A percentile compares a stretch with the other conserved stretches of the same genome.
phyloP scores from a whole-genome alignment of 2,329 filamentous ascomycete genomes.

The Tolypocladium nubicola region DNA sequence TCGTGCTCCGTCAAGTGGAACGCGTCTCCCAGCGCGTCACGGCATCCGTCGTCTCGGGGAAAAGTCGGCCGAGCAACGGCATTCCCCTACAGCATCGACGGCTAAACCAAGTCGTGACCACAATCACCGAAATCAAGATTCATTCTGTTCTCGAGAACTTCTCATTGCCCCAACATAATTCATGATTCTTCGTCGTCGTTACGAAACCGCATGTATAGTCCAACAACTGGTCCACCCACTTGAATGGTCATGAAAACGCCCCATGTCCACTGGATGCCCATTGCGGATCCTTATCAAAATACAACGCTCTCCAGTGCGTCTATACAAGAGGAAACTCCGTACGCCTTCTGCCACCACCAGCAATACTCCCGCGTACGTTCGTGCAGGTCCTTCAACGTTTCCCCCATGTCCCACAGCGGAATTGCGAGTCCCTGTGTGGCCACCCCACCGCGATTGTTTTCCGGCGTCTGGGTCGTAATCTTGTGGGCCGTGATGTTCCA shows the following conservation, averaged over 20 bases:
- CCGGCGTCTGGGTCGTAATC: conserved; percentile 28
- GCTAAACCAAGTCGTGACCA: too few species aligned
- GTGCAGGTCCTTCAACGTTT: conserved; percentile 19
- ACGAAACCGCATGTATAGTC: not conserved
- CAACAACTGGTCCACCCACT: not conserved
- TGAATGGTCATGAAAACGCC: not conserved
- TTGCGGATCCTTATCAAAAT: conserved; percentile 10
- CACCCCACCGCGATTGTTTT: conserved; percentile 16
- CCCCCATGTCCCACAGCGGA: conserved; percentile 18
- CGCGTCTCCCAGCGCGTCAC: not conserved
- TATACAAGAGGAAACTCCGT: not conserved
- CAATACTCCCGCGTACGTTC: conserved; percentile 22
- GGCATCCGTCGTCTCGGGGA: not conserved
- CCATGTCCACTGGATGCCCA: not conserved
- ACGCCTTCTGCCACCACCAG: conserved; percentile 18
- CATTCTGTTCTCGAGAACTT: not conserved
- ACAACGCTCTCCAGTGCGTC: conserved; percentile 8
- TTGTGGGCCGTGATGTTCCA: conserved; percentile 26
- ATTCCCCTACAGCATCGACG: not conserved
- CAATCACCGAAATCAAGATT: not conserved
- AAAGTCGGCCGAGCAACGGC: not conserved
- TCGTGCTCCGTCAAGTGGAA: not conserved
- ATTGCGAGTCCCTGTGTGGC: conserved; percentile 23
- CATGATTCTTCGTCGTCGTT: not conserved
- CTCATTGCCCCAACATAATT: not conserved